phyloP scores from a whole-genome alignment of 177 flowering plant species.

The Tripterygium wilfordii region DNA sequence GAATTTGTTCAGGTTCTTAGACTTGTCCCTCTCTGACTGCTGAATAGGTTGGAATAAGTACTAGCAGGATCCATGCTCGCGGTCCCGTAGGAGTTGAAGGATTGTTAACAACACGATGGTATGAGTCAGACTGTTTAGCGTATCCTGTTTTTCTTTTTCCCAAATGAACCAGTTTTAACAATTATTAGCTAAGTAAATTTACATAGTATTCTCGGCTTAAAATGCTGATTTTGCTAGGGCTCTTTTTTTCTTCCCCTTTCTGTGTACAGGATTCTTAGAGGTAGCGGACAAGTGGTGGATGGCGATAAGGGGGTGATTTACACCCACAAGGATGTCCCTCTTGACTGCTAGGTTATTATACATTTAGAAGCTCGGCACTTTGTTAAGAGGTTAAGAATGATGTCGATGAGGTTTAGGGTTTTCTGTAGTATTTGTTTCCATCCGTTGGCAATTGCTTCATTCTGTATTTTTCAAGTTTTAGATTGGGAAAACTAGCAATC shows the following conservation, averaged over 20 bases:
- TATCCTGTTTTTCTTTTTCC: not conserved
- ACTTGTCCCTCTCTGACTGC: slow-evolving; percentile 1
- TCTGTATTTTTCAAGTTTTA: too few species aligned
- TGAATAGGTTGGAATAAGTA: slow-evolving; percentile 91
- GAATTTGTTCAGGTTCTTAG: not conserved
- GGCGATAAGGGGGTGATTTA: slow-evolving; percentile 80
- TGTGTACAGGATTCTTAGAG: slow-evolving; percentile 73
- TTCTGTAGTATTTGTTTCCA: too few species aligned
- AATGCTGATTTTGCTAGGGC: not conserved
- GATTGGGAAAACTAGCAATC: too few species aligned
- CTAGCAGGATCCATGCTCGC: slow-evolving; percentile 96
- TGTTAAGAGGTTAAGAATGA: too few species aligned
- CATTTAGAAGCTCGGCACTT: too few species aligned
- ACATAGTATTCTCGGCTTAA: not conserved
- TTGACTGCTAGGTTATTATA: too few species aligned
- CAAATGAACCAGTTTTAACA: too few species aligned
- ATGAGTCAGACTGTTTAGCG: slow-evolving; percentile 8
- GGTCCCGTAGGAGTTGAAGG: slow-evolving; percentile 99
- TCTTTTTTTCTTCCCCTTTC: not conserved
- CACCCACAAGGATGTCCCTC: slow-evolving; percentile 79
- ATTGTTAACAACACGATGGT: slow-evolving; percentile 90
- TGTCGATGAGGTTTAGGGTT: too few species aligned
- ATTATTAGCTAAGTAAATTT: too few species aligned
- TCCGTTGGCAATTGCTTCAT: too few species aligned
- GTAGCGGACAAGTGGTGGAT: slow-evolving; percentile 87